Evolutionary conservation across 1,284 basidiomycete genomes (phyloP).

Genomic region (Ustanciosporium gigantosporum): DNA sequence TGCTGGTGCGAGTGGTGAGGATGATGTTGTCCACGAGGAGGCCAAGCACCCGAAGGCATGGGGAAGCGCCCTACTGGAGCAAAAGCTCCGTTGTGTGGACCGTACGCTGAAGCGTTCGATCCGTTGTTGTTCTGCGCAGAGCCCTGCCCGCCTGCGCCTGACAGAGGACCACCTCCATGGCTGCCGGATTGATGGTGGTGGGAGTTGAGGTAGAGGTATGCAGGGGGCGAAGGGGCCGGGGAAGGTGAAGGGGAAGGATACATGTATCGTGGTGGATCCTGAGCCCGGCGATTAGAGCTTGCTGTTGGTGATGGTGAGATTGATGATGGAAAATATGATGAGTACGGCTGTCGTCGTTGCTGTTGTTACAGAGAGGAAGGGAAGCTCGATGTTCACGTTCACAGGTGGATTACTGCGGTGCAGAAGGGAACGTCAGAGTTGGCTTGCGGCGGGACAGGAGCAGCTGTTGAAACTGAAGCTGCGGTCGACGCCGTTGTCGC

Average conservation of each 20-base stretch:
- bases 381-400: too few species aligned
- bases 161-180: slow-evolving; percentile 35
- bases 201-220: slow-evolving; percentile 49
- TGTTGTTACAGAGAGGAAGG: too few species aligned
- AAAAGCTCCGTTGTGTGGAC: slow-evolving; percentile 32
- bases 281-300: too few species aligned
- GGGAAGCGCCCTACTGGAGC: slow-evolving; percentile 40
- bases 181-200: slow-evolving; percentile 39
- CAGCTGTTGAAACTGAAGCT: too few species aligned
- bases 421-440: too few species aligned
- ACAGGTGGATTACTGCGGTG: too few species aligned
- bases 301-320: too few species aligned
- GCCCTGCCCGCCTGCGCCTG: slow-evolving; percentile 21
- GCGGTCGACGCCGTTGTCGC: background rate
- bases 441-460: too few species aligned
- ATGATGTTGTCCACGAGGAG: slow-evolving; percentile 31
- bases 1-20: slow-evolving; percentile 48
- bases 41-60: slow-evolving; percentile 31
- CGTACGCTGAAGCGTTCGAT: slow-evolving; percentile 7
- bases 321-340: too few species aligned
- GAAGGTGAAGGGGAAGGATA: slow-evolving; percentile 53
- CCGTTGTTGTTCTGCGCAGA: slow-evolving; percentile 16
- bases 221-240: slow-evolving; percentile 54
- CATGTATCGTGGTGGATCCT: slow-evolving; percentile 42
- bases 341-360: too few species aligned